A percentile compares a stretch with the other conserved stretches of the same genome.
Conservation (phyloP, 2,329 filamentous ascomycete genomes). For the Ophiostoma sp. region DNA sequence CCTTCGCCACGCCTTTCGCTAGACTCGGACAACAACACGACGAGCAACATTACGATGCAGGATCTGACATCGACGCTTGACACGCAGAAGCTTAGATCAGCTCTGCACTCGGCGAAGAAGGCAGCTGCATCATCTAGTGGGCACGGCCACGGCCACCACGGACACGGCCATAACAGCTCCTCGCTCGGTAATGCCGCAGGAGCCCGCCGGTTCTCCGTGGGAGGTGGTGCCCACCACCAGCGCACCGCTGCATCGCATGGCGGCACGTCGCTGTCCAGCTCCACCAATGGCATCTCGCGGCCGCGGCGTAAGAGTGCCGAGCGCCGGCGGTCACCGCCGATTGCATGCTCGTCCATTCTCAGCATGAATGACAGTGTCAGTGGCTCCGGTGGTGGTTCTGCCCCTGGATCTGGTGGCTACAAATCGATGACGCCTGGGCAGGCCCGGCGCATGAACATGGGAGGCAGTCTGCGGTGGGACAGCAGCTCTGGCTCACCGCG, state of each 20-base stretch:
- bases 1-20: conserved; percentile 23
- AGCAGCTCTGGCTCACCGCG: conserved; percentile 28
- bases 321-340: conserved; percentile 49
- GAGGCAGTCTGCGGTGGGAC: conserved; percentile 37
- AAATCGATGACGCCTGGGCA: conserved; percentile 49
- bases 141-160: neutral
- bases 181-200: conserved; percentile 12
- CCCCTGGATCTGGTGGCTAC: conserved; percentile 20
- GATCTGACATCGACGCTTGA: conserved; percentile 43
- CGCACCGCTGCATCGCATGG: conserved; percentile 37
- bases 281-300: conserved; percentile 52
- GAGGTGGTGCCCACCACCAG: conserved; percentile 30
- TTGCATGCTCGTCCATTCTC: conserved; percentile 46
- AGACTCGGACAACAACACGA: conserved; percentile 18
- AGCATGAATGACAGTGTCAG: conserved; percentile 30
- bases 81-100: conserved; percentile 50
- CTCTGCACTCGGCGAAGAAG: conserved; percentile 49
- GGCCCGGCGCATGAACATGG: conserved; percentile 53
- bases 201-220: conserved; percentile 21
- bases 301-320: conserved; percentile 46
- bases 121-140: conserved; percentile 33
- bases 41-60: conserved; percentile 2
- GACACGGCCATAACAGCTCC: neutral
- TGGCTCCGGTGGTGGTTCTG: conserved; percentile 24
- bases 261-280: conserved; percentile 41